A percentile compares a stretch with the other conserved stretches of the same genome.
Evolutionary conservation across 495 filamentous ascomycete species (phyloP).

Genomic region (Talaromyces liani): DNA sequence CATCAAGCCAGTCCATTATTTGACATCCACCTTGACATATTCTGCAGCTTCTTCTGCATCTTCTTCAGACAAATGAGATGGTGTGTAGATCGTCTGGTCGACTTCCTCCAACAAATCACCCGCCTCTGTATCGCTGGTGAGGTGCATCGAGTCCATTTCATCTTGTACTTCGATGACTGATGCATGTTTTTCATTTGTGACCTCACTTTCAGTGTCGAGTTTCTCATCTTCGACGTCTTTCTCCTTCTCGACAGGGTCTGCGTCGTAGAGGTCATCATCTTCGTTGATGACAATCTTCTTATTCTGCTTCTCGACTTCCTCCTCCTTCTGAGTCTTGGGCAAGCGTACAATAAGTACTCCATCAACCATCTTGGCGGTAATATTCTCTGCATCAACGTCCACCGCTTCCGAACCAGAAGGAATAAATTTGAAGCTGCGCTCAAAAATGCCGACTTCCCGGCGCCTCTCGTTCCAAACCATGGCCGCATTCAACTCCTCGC

Average conservation of each 20-base stretch:
- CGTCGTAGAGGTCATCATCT: conserved; percentile 9
- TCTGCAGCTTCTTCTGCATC: conserved; percentile 22
- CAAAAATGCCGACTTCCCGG: conserved; percentile 61
- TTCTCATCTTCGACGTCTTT: not conserved
- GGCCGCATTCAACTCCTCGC: conserved; percentile 62
- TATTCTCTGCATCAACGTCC: conserved; percentile 53
- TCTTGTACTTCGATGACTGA: conserved; percentile 15
- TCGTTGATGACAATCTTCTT: conserved; percentile 19
- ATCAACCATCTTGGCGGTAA: conserved; percentile 66
- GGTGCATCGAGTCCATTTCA: conserved; percentile 8
- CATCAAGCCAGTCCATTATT: not conserved
- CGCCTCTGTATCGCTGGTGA: conserved; percentile 5
- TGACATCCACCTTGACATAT: conserved; percentile 23
- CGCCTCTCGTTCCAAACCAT: conserved; percentile 55
- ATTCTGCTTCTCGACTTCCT: conserved; percentile 9
- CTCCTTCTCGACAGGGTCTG: conserved; percentile 3
- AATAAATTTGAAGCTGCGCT: conserved; percentile 57
- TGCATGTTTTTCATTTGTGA: conserved; percentile 14
- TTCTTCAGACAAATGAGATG: conserved; percentile 17
- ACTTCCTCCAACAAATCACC: conserved; percentile 4
- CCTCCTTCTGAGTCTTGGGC: conserved; percentile 51
- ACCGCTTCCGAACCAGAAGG: conserved; percentile 45
- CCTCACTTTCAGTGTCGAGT: not conserved
- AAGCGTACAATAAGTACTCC: conserved; percentile 60
- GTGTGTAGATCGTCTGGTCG: not conserved